phyloP scores from a whole-genome alignment of 2,329 filamentous ascomycete genomes.

The Stagonosporopsis rhizophila region DNA sequence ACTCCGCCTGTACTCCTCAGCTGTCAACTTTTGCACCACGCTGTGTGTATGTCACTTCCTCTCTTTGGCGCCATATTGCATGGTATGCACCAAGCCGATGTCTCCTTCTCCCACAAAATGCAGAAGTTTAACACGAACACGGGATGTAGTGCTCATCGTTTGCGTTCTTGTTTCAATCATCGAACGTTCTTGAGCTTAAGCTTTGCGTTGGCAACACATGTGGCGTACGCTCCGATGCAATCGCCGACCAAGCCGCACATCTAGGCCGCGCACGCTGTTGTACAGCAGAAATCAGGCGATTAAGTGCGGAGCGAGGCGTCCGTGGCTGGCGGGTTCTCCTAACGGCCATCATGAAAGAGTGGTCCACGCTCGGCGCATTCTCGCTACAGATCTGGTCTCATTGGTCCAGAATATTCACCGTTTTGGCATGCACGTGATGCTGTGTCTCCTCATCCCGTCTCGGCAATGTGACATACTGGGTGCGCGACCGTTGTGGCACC shows the following conservation, averaged over 20 bases:
- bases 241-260: conserved; percentile 3
- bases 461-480: neutral
- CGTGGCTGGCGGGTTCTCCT: neutral
- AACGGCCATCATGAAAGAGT: conserved; percentile 2
- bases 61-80: neutral
- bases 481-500: conserved; percentile 6
- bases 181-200: conserved; percentile 6
- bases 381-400: neutral
- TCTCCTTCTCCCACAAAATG: neutral
- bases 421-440: neutral
- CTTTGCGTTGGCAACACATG: conserved; percentile 3
- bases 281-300: conserved; percentile 2
- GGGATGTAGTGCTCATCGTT: neutral
- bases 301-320: neutral
- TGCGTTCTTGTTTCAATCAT: neutral
- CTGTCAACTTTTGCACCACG: neutral
- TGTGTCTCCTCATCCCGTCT: neutral
- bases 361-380: conserved; percentile 1
- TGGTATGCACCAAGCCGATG: neutral
- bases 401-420: neutral
- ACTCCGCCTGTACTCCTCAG: neutral
- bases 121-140: neutral
- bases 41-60: neutral
- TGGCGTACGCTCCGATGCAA: conserved; percentile 3
- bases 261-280: conserved; percentile 1